Base-by-base conservation (phyloP, 139 green algal genomes). In the Chlamydomonas sp. region DNA sequence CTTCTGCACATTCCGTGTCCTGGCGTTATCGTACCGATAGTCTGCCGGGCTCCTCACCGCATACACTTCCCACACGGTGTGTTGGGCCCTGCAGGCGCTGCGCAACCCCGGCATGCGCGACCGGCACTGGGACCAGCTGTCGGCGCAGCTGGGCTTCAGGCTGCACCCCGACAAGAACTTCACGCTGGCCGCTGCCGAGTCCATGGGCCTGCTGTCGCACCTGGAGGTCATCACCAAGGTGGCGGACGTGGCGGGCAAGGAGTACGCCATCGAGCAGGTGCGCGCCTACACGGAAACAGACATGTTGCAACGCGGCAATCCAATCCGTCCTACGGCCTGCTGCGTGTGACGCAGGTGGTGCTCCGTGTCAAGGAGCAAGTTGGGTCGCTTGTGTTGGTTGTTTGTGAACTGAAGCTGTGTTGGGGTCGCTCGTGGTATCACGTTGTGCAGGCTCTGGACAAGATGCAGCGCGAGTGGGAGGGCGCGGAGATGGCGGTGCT, bases 401-500 rank as follows among this genome's bases (percentile, higher is more conserved):
- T 72, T 72, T 1, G 66, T 12, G 12, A 12, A 72, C 12, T 72
- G 12, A 72, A 15, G 12, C 66, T 77, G 71, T 18, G 71, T 20
- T 77, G 31, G 31, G 31, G 31, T 49, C 31, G 31, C 31, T 49
- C 31, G 31, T 49, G 31, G 31, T 49, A 49, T 49, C 31, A 15
- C 67, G 57, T 4, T 58, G 14, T 62, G 10, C 90, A 94, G 88
- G 93, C 94, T 1, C 90, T 97, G 63, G 92, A 97, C 83, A 97
- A 96, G 93, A 96, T 98, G 94, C 80, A 94, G 91, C 72, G 77
- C 20, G 96, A 98, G 88, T 97, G 96, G 95, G 93, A 95, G 69
- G 87, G 18, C 2, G 88, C 93, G 5, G 93, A 96, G 89, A 91
- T 98, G 64, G 31, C 49, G 31, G 91, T 98, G 63, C 76, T 96